phyloP scores from a whole-genome alignment of 257 asterid species.

The Nicotiana noctiflora region DNA sequence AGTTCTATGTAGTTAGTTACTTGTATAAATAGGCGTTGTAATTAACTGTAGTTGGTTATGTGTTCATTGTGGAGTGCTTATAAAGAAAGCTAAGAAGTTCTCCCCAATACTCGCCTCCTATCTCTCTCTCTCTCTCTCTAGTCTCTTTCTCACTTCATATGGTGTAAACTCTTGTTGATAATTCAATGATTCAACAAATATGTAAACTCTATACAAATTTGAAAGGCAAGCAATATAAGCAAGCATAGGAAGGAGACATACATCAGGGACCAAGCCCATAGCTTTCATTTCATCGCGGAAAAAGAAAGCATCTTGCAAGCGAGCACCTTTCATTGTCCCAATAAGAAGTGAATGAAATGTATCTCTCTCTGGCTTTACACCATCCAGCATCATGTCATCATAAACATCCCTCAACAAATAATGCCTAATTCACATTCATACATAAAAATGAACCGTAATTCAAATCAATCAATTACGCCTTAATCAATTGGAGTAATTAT shows the following conservation, averaged over 20 bases:
- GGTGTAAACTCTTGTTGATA: too few species aligned
- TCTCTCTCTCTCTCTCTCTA: too few species aligned
- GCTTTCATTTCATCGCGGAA: constrained; percentile 84
- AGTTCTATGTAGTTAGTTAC: too few species aligned
- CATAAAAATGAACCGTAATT: neutral
- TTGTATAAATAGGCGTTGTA: too few species aligned
- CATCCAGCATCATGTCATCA: constrained; percentile 97
- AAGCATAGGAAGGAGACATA: constrained; percentile 25
- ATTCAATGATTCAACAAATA: neutral
- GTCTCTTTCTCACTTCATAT: too few species aligned
- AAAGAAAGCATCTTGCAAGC: constrained; percentile 83
- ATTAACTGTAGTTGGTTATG: too few species aligned
- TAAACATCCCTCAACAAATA: constrained; percentile 88
- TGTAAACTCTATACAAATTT: neutral
- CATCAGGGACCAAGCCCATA: constrained; percentile 93
- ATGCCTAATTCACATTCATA: constrained; percentile 3
- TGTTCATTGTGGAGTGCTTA: too few species aligned
- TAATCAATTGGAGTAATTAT: neutral
- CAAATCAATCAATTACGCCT: constrained; percentile 9
- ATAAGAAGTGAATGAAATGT: constrained; percentile 79
- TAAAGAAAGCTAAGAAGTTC: too few species aligned
- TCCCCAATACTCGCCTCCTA: too few species aligned
- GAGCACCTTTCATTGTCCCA: constrained; percentile 88
- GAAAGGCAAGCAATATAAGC: neutral
- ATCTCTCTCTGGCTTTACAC: constrained; percentile 96